These are phyloP conservation scores for Backusella liffmaniae DNA, from an alignment of 192 early-diverging fungal genomes.

Conservation along the genomic window DNA sequence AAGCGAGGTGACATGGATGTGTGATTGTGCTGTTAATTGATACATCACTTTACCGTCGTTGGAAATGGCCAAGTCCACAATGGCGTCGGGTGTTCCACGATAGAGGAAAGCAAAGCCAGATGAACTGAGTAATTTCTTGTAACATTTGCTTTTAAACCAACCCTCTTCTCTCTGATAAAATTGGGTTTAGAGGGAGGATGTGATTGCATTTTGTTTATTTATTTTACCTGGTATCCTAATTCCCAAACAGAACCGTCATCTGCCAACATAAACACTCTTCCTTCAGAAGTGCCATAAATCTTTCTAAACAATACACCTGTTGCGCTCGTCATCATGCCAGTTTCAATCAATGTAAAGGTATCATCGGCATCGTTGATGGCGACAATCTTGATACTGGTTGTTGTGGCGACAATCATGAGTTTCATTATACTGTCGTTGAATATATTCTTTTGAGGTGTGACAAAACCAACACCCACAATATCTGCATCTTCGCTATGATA, in stretches of 20 bases:
- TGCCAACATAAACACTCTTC: constrained; percentile 89
- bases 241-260: constrained; percentile 87
- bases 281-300: constrained; percentile 75
- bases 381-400: constrained; percentile 77
- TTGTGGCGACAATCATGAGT: constrained; percentile 85
- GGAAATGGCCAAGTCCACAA: constrained; percentile 68
- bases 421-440: constrained; percentile 87
- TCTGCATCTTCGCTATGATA: constrained; percentile 86
- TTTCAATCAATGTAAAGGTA: constrained; percentile 65
- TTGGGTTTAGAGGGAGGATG: too few relatives aligned
- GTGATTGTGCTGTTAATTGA: constrained; percentile 63
- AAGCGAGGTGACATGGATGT: constrained; percentile 67
- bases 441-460: constrained; percentile 72
- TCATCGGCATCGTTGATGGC: constrained; percentile 58
- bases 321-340: constrained; percentile 75
- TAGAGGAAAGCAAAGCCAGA: background rate
- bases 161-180: constrained; percentile 65
- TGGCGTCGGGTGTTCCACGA: constrained; percentile 39
- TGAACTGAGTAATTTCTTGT: constrained; percentile 45
- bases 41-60: constrained; percentile 73
- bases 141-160: constrained; percentile 80
- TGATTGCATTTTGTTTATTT: too few relatives aligned
- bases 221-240: constrained; percentile 68
- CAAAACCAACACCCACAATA: constrained; percentile 84
- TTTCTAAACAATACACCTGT: constrained; percentile 73